Conservation (phyloP, 495 filamentous ascomycete species). For the Filosporella fistucella region DNA sequence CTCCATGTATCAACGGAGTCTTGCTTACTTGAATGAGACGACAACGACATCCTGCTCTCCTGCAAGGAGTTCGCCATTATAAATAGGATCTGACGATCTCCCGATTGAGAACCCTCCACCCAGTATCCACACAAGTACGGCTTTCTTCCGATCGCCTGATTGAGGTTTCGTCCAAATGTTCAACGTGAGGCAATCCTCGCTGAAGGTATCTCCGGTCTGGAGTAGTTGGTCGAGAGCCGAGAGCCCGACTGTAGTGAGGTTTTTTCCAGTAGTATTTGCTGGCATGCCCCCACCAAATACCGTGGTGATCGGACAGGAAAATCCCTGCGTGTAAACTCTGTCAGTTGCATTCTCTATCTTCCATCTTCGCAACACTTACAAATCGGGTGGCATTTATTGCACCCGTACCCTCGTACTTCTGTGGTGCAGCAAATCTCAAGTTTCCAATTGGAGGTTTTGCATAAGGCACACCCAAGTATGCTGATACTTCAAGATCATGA, state of each 20-base stretch:
- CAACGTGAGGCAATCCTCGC: conserved; percentile 51
- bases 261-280: no score
- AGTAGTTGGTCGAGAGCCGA: no score
- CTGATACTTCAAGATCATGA: conserved; percentile 32
- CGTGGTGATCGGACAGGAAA: no score
- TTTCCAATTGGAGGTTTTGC: conserved; percentile 38
- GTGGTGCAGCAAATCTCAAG: conserved; percentile 40
- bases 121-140: conserved; percentile 36
- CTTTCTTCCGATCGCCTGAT: conserved; percentile 23
- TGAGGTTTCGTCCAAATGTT: conserved; percentile 39
- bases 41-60: conserved; percentile 48
- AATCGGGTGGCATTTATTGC: conserved; percentile 16
- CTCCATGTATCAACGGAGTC: conserved; percentile 34
- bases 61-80: conserved; percentile 38
- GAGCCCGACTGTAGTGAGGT: no score
- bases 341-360: no score
- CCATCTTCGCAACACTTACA: no score
- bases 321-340: no score
- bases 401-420: conserved; percentile 6
- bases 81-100: conserved; percentile 27
- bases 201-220: no score
- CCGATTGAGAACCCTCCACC: conserved; percentile 33
- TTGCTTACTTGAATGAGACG: conserved; percentile 47
- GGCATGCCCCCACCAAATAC: no score
- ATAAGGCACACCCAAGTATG: conserved; percentile 47